Base-by-base conservation (phyloP, 2,329 filamentous ascomycete species). In the Trichoderma sp. region DNA sequence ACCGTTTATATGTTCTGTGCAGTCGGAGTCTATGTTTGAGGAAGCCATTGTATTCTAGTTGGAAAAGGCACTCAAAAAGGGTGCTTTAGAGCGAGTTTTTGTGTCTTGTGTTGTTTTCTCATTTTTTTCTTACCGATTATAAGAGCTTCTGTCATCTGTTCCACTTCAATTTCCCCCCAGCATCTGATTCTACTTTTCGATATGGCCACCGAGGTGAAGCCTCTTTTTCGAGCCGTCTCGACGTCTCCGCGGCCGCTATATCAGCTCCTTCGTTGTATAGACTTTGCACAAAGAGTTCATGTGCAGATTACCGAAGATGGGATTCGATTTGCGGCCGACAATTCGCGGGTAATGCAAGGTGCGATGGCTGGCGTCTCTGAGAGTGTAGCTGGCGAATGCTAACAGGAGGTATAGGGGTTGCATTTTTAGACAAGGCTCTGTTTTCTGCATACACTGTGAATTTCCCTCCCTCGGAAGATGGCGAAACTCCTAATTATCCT, bases 1-100 rank as follows among this genome's bases (percentile, higher is more conserved):
- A 91, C 95, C 62, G 94, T 99, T 57, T 97, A 96, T 83, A 97
- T 97, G 91, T 98, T 99, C 83, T 99, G 96, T 83, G 96, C 94
- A 71, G 96, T 96, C 79, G 96, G 96, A 80, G 96, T 99, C 78
- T 98, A 99, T 89, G 93, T 99, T 81, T 99, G 88, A 85, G 80
- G 88, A 83, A 84, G 82, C 83, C 76, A 81, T 72, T 78, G 73
- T 81, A 81, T 77, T 77, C 76, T 76, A 74, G 76, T 60, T 60
- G 47, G 27, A 33, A 55, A 74, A 76, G 72, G 75, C 72, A 77
- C 77, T 70, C 77, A 72, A 77, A 76, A 72, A 72, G 72, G 47
- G 58, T 55, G 53, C n/a, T 37, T 27, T 43, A 74, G 72, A 74
- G 74, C 76, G 73, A 74, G 74, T 72, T 70, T 74, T 68, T 71